A percentile compares a stretch with the other conserved stretches of the same genome.
These are phyloP conservation scores for Barnettozyma wickerhamii DNA, from an alignment of 805 yeast species.

Conservation along the genomic window DNA sequence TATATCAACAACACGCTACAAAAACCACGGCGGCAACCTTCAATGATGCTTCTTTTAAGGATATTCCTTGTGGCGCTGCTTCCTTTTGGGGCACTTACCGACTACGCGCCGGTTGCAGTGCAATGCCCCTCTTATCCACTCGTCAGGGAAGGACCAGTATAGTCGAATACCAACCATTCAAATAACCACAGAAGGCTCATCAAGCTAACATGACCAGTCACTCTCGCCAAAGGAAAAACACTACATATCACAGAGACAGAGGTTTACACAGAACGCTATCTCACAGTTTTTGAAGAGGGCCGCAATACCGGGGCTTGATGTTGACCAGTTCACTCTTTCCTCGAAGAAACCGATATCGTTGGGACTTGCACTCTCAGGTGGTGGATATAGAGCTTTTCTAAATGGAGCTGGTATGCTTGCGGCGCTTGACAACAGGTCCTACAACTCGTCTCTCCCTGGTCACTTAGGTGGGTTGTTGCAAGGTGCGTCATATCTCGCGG, in stretches of 20 bases:
- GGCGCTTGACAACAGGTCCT: constrained; percentile 73
- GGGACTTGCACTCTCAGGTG: constrained; percentile 71
- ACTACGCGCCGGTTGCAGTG: constrained; percentile 11
- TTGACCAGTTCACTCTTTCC: constrained; percentile 21
- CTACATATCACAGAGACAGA: constrained; percentile 30
- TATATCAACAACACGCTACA: too few relatives aligned
- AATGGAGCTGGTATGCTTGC: constrained; percentile 80
- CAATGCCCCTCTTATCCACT: constrained; percentile 9
- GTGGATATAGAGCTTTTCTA: constrained; percentile 89
- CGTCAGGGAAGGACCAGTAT: constrained; percentile 11
- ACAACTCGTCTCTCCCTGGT: constrained; percentile 47
- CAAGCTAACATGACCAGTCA: too few relatives aligned
- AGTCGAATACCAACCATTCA: constrained; percentile 2
- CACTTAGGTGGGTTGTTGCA: constrained; percentile 70
- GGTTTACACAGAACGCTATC: constrained; percentile 28
- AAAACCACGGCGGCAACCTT: constrained; percentile 1
- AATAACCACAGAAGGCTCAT: too few relatives aligned
- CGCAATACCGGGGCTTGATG: constrained; percentile 32
- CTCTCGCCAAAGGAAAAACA: constrained; percentile 14
- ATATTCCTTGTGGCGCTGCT: not conserved
- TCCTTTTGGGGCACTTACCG: not conserved
- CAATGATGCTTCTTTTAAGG: not conserved
- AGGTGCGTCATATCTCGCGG: constrained; percentile 65
- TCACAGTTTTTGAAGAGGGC: constrained; percentile 27
- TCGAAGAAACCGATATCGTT: constrained; percentile 33